These are phyloP conservation scores for Verticillium longisporum DNA, from an alignment of 2,329 filamentous ascomycete genomes.

Conservation along the genomic window DNA sequence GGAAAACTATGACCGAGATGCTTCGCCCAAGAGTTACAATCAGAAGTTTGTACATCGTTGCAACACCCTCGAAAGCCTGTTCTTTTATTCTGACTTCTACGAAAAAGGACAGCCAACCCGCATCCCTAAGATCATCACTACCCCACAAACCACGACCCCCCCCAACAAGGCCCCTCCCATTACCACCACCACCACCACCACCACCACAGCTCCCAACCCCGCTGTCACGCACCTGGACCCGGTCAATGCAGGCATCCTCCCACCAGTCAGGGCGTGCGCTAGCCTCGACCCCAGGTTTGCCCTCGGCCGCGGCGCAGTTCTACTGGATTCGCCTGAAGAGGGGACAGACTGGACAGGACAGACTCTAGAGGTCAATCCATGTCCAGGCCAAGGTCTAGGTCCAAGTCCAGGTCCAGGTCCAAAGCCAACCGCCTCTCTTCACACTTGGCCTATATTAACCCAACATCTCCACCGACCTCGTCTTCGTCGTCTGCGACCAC, in stretches of 20 bases:
- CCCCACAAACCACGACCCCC: background rate
- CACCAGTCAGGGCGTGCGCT: background rate
- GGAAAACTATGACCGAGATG: too few relatives aligned
- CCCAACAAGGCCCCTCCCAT: background rate
- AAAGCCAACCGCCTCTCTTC: background rate
- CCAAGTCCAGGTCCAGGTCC: background rate
- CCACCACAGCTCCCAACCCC: background rate
- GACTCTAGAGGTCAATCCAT: background rate
- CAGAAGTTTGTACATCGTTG: background rate
- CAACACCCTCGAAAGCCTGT: too few relatives aligned
- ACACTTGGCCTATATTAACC: background rate
- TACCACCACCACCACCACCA: background rate
- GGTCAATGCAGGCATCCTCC: background rate
- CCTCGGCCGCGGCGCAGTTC: background rate
- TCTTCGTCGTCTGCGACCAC: background rate
- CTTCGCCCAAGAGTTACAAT: too few relatives aligned
- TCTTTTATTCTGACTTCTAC: background rate
- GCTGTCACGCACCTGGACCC: background rate
- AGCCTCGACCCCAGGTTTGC: background rate
- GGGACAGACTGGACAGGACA: background rate
- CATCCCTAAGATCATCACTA: background rate
- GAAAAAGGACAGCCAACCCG: background rate
- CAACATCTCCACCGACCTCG: background rate
- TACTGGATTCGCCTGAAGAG: background rate
- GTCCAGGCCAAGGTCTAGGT: background rate